Evolutionary conservation across 441 rosid genomes (phyloP).

Genomic region (Erodium texanum): DNA sequence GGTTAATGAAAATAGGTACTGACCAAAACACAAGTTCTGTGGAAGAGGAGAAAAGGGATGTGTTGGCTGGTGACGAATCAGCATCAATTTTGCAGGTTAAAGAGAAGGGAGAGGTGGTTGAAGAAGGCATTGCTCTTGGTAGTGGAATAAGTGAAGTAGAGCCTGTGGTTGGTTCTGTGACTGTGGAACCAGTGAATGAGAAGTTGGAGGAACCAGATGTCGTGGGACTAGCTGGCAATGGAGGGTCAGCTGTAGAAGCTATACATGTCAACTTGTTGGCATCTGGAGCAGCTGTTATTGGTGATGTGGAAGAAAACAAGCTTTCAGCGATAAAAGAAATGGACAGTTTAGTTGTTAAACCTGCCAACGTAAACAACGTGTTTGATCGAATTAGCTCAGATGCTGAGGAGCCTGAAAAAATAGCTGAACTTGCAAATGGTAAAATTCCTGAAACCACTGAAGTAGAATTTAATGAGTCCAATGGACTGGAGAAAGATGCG

Average conservation of each 20-base stretch:
- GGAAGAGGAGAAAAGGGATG: background rate
- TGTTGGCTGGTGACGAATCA: too few species aligned
- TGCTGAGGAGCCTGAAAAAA: slow-evolving; percentile 17
- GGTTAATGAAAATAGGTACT: background rate
- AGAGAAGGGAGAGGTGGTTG: background rate
- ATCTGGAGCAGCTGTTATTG: slow-evolving; percentile 26
- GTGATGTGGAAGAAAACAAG: background rate
- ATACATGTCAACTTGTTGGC: slow-evolving; percentile 25
- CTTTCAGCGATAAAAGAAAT: slow-evolving; percentile 13
- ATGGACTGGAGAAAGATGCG: background rate
- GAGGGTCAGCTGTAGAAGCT: slow-evolving; percentile 30
- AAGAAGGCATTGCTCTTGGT: background rate
- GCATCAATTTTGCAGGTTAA: background rate
- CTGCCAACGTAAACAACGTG: slow-evolving; percentile 36
- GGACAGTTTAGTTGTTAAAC: slow-evolving; percentile 21
- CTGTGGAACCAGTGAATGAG: background rate
- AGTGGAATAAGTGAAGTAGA: background rate
- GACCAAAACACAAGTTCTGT: too few species aligned
- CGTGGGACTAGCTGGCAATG: slow-evolving; percentile 25
- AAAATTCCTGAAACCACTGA: background rate
- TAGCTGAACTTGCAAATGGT: background rate
- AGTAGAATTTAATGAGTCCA: background rate
- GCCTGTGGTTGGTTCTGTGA: too few species aligned
- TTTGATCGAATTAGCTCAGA: slow-evolving; percentile 30
- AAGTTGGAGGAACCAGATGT: slow-evolving; percentile 28